A percentile compares a stretch with the other conserved stretches of the same genome.
Evolutionary conservation across 1,139 yeast species (phyloP).

Genomic region (Taphrina confusa): DNA sequence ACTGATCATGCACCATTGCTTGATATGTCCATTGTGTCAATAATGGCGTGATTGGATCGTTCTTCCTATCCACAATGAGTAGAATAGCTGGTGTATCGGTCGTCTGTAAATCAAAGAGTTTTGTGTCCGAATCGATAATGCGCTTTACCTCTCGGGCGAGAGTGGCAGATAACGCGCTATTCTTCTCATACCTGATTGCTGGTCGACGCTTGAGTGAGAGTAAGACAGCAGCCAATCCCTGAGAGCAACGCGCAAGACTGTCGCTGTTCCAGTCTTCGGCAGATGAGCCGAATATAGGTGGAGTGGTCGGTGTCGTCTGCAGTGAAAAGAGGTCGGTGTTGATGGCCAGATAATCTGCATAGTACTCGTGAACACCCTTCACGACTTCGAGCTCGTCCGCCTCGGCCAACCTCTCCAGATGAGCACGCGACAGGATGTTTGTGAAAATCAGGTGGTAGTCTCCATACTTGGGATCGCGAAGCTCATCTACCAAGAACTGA

Average conservation of each 20-base stretch:
- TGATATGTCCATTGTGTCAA: constrained; percentile 97
- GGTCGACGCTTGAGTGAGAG: constrained; percentile 78
- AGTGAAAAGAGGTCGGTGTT: constrained; percentile 67
- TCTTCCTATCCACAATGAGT: constrained; percentile 76
- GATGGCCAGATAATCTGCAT: constrained; percentile 76
- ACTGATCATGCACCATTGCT: constrained; percentile 91
- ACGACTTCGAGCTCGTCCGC: constrained; percentile 85
- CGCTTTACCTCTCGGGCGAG: constrained; percentile 52
- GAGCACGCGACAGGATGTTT: constrained; percentile 70
- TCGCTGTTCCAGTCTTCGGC: constrained; percentile 53
- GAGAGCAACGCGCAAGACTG: constrained; percentile 54
- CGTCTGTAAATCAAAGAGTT: constrained; percentile 64
- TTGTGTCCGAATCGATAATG: constrained; percentile 48
- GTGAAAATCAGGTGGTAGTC: constrained; percentile 73
- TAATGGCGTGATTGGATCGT: constrained; percentile 90
- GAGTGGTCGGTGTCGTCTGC: constrained; percentile 43
- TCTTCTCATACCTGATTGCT: constrained; percentile 69
- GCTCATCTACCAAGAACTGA: constrained; percentile 61
- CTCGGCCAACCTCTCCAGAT: constrained; percentile 83
- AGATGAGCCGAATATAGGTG: constrained; percentile 43
- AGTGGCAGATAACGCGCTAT: constrained; percentile 62
- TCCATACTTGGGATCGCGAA: constrained; percentile 74
- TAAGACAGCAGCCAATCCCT: constrained; percentile 63
- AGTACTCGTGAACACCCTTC: constrained; percentile 72
- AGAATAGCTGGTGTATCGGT: constrained; percentile 73